Base-by-base conservation (phyloP, 352 stramenopile species). In the Thraustotheca clavata region DNA sequence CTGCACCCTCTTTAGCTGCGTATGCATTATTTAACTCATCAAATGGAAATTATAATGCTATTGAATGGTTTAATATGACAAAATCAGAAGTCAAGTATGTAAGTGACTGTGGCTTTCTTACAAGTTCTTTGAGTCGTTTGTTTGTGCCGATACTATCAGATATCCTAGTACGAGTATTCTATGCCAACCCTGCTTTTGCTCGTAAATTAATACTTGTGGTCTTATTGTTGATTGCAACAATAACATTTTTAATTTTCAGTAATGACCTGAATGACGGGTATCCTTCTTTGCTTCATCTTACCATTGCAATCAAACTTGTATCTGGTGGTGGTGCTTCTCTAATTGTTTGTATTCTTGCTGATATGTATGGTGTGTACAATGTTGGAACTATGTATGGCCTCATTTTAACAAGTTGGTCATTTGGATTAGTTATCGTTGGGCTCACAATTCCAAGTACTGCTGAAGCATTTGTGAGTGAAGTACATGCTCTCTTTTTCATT, bases 321-420 rank as follows among this genome's bases (percentile, higher is more conserved):
- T 69, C 39, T 12, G 67, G 67, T 22, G 67, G 67, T 5, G 49
- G 27, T 20, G 67, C 68, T 41, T 49, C 46, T 4, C 35, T 66
- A 24, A 20, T 71, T 7, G 61, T 63, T 22, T 67, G 59, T 35
- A 43, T 67, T 14, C n/a, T 71, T 46, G 49, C 52, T 31, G 67
- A 71, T 59, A 68, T 70, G 33, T 71, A 69, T 60, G 67, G 67
- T 12, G 55, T 66, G 26, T 70, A 71, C 29, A 33, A 71, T 40
- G 35, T 60, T 0, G 67, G 62, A 1, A 63, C 59, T n/a, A 71
- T 71, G 48, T 63, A 71, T 40, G 67, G 67, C 4, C 32, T 67
- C 16, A 24, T 60, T 20, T 31, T 71, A 9, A 69, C 67, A 6
- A 49, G 48, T 9, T 71, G 67, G 67, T 67, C 40, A 16, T 32